These are phyloP conservation scores for Carex sylvatica DNA, from an alignment of 202 grass and related monocot species.

Conservation along the genomic window DNA sequence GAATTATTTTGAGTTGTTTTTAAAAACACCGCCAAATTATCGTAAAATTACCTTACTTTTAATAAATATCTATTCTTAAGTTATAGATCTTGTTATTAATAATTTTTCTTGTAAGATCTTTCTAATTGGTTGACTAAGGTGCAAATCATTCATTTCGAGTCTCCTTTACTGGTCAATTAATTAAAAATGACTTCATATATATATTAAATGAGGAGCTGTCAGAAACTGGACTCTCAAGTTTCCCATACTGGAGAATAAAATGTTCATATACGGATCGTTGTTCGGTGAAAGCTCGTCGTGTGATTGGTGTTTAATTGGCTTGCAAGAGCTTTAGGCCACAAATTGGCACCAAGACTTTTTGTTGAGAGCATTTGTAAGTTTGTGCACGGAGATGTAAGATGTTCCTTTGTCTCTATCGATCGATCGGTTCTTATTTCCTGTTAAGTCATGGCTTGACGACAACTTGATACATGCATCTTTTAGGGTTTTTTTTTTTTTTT, in stretches of 20 bases:
- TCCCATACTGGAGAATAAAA: background rate
- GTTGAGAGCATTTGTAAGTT: constrained; percentile 16
- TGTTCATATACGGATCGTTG: background rate
- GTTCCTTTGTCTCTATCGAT: background rate
- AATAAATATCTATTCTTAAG: too few relatives aligned
- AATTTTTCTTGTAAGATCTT: too few relatives aligned
- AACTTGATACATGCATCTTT: background rate
- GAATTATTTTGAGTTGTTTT: too few relatives aligned
- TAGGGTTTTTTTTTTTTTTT: background rate
- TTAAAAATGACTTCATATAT: background rate
- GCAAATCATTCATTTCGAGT: too few relatives aligned
- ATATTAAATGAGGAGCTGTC: background rate
- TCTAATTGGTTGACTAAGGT: too few relatives aligned
- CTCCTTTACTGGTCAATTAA: background rate
- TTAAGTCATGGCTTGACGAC: background rate
- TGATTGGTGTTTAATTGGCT: background rate
- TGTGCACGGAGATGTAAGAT: constrained; percentile 1
- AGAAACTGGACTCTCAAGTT: background rate
- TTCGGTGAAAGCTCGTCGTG: background rate
- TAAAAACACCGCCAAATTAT: too few relatives aligned
- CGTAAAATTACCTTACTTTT: too few relatives aligned
- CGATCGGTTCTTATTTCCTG: background rate
- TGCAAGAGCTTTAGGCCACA: constrained; percentile 5
- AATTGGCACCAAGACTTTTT: background rate
- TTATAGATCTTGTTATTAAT: too few relatives aligned